Percentiles rank a stretch among this genome's conserved stretches.
These are phyloP conservation scores for Colletotrichum sp. DNA, from an alignment of 2,329 filamentous ascomycete genomes.

Conservation along the genomic window DNA sequence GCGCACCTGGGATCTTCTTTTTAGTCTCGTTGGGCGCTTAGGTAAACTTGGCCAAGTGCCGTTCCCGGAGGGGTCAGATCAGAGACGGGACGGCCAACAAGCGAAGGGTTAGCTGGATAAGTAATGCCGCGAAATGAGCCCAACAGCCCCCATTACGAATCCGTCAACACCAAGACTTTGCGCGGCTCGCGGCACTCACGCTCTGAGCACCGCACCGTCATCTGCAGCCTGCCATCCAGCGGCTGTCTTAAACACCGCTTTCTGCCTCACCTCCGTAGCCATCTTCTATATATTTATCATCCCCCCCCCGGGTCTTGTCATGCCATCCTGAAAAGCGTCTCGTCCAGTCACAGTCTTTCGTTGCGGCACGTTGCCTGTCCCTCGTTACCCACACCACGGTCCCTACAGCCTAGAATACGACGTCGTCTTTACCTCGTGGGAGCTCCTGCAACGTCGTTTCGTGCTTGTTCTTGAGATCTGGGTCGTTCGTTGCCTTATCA, in stretches of 20 bases:
- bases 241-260: not conserved
- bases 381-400: not conserved
- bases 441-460: constrained; percentile 11
- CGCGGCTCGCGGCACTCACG: not conserved
- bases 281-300: not conserved
- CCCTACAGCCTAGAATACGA: not conserved
- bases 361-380: constrained; percentile 12
- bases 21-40: not conserved
- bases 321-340: not conserved
- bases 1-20: not conserved
- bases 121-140: not conserved
- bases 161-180: constrained; percentile 1
- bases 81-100: not conserved
- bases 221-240: not conserved
- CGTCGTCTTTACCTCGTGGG: not conserved
- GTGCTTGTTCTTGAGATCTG: not conserved
- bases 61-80: not conserved
- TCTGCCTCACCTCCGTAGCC: not conserved
- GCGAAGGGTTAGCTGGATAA: not conserved
- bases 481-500: not conserved
- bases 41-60: not conserved
- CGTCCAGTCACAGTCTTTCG: constrained; percentile 14
- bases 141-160: not conserved
- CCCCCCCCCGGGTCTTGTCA: not conserved
- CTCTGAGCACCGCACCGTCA: not conserved